Evolutionary conservation across 371 early-diverging fungal species (phyloP).

Genomic region (Thermomucor indicae-seudaticae): DNA sequence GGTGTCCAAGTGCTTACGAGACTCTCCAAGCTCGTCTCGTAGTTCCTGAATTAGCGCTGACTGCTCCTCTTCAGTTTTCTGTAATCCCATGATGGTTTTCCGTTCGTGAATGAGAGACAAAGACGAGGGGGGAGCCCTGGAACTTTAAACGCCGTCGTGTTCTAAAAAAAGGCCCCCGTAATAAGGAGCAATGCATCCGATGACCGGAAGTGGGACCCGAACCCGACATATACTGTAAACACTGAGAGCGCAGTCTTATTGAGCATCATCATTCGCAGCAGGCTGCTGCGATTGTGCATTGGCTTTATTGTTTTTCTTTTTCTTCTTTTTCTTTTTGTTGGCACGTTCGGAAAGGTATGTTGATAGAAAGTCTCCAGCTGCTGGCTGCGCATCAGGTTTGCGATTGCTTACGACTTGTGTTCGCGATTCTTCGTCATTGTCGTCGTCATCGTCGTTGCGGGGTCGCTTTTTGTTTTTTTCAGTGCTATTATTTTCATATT

Average conservation of each 20-base stretch:
- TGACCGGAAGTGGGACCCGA: too few species aligned
- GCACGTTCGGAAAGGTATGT: slow-evolving; percentile 52
- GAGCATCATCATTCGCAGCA: too few species aligned
- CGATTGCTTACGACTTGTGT: slow-evolving; percentile 8
- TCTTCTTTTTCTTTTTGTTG: slow-evolving; percentile 49
- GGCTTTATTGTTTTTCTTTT: slow-evolving; percentile 21
- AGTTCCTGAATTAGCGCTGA: not conserved
- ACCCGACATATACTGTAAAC: too few species aligned
- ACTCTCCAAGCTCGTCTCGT: not conserved
- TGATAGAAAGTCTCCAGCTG: slow-evolving; percentile 45
- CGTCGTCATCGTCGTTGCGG: slow-evolving; percentile 41
- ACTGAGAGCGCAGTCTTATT: too few species aligned
- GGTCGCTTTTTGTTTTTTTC: slow-evolving; percentile 22
- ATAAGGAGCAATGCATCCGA: too few species aligned
- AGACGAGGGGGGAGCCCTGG: too few species aligned
- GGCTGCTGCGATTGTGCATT: not conserved
- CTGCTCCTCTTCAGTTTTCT: not conserved
- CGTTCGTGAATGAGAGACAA: too few species aligned
- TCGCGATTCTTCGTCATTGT: slow-evolving; percentile 47
- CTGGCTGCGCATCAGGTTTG: slow-evolving; percentile 7
- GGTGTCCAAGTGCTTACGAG: not conserved
- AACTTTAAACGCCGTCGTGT: too few species aligned
- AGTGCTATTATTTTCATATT: slow-evolving; percentile 8
- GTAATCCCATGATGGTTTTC: not conserved
- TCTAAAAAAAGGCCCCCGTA: too few species aligned